A percentile compares a stretch with the other conserved stretches of the same genome.
phyloP scores from a whole-genome alignment of 2,329 filamentous ascomycete species.

The Coniochaeta prunicola region DNA sequence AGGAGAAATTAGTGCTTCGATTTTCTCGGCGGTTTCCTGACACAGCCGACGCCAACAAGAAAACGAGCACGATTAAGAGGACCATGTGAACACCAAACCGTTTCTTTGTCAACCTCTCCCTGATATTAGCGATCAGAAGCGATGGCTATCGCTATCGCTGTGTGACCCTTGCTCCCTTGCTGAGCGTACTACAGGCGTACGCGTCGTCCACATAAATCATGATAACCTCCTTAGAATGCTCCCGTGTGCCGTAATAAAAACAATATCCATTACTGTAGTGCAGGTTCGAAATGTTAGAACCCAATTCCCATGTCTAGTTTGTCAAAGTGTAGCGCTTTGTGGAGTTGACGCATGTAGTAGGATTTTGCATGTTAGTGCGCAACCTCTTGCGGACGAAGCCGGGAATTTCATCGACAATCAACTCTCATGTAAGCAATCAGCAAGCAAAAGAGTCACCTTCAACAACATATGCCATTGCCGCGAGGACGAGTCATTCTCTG shows the following conservation, averaged over 20 bases:
- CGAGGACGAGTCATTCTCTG: not conserved
- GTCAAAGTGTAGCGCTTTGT: not conserved
- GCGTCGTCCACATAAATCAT: not conserved
- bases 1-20: too few relatives aligned
- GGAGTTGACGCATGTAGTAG: too few relatives aligned
- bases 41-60: too few relatives aligned
- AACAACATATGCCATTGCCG: not conserved
- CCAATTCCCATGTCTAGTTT: not conserved
- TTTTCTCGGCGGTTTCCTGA: too few relatives aligned
- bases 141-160: not conserved
- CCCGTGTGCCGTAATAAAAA: not conserved
- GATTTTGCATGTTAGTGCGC: too few relatives aligned
- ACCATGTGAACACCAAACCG: too few relatives aligned
- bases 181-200: not conserved
- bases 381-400: not conserved
- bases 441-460: not conserved
- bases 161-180: not conserved
- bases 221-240: not conserved
- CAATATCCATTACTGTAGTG: not conserved
- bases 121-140: too few relatives aligned
- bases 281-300: not conserved
- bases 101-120: too few relatives aligned
- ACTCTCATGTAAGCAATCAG: not conserved
- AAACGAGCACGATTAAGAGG: too few relatives aligned
- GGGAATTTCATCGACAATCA: not conserved